Conservation (phyloP, 1,284 basidiomycete genomes). For the Trametes pubescens region DNA sequence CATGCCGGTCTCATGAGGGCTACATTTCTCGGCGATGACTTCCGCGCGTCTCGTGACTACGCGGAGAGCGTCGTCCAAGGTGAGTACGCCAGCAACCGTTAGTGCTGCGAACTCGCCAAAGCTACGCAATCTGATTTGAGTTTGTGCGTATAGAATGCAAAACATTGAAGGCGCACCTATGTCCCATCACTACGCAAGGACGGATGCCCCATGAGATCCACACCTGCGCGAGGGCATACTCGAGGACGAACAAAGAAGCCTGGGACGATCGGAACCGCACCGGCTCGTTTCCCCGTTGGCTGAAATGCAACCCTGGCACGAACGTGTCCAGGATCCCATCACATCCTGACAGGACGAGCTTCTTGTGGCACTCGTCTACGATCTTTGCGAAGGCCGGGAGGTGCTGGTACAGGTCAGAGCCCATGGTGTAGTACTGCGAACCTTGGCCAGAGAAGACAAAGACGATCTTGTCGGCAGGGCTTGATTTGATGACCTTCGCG, state of each 20-base stretch:
- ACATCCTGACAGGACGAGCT: conserved; percentile 58
- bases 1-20: conserved; percentile 60
- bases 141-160: too few relatives aligned
- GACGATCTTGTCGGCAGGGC: conserved; percentile 46
- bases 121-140: conserved; percentile 42
- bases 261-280: conserved; percentile 59
- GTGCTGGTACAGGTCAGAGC: conserved; percentile 57
- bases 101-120: conserved; percentile 78
- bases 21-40: conserved; percentile 60
- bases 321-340: conserved; percentile 59
- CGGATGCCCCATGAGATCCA: conserved; percentile 73
- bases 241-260: conserved; percentile 62
- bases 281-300: conserved; percentile 30
- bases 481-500: conserved; percentile 45
- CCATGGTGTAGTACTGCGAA: conserved; percentile 72
- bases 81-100: conserved; percentile 62
- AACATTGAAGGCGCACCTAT: conserved; percentile 57
- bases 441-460: conserved; percentile 81
- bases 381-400: conserved; percentile 53
- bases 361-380: conserved; percentile 65
- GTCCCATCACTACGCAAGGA: conserved; percentile 66
- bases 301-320: conserved; percentile 24
- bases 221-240: conserved; percentile 64
- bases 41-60: conserved; percentile 66
- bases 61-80: conserved; percentile 60